Evolutionary conservation across 345 rosid genomes (phyloP).

Genomic region (Salix viminalis): DNA sequence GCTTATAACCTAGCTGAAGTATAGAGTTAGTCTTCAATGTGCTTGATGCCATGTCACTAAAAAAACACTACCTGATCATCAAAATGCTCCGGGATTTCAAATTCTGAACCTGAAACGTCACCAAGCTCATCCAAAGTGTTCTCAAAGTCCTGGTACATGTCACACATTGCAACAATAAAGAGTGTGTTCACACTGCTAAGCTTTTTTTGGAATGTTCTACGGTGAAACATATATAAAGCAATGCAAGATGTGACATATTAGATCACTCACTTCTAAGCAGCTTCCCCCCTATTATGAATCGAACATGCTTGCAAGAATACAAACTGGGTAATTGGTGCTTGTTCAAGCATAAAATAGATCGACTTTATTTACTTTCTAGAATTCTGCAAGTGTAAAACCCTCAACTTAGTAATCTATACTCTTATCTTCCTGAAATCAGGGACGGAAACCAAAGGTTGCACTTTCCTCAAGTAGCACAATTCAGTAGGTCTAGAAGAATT

Average conservation of each 20-base stretch:
- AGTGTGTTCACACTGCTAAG: neutral
- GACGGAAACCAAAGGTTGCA: neutral
- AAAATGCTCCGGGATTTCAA: constrained; percentile 44
- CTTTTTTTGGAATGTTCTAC: too few relatives aligned
- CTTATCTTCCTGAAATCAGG: neutral
- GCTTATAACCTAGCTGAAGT: constrained; percentile 15
- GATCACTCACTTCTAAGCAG: neutral
- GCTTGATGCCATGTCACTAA: constrained; percentile 16
- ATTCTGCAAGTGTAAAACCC: neutral
- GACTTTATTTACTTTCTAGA: neutral
- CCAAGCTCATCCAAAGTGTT: constrained; percentile 44
- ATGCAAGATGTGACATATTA: neutral
- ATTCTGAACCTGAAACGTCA: constrained; percentile 43
- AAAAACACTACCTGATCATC: constrained; percentile 43
- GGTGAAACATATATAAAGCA: neutral
- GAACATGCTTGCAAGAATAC: neutral
- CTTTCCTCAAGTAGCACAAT: neutral
- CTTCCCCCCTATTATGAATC: neutral
- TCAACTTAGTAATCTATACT: neutral
- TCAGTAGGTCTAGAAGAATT: neutral
- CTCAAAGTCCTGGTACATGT: constrained; percentile 34
- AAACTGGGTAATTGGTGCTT: neutral
- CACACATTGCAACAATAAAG: neutral
- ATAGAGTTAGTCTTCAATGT: constrained; percentile 13
- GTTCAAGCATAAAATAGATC: neutral